phyloP scores from a whole-genome alignment of 164 flowering plant genomes.

The Umbilicus rupestris region DNA sequence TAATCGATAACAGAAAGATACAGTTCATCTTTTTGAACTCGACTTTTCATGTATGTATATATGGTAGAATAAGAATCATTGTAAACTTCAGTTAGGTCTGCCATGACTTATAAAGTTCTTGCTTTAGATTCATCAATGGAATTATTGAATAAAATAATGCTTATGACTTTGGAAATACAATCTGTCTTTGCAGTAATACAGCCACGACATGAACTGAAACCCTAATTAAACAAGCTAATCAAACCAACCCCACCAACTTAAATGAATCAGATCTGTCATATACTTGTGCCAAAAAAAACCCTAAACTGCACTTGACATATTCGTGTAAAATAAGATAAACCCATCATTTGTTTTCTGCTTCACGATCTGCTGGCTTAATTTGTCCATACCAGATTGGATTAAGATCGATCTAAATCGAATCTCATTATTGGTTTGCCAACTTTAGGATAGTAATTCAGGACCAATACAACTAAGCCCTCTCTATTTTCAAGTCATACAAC shows the following conservation, averaged over 20 bases:
- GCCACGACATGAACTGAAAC: background rate
- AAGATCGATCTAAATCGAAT: slow-evolving; percentile 3
- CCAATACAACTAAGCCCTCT: no score
- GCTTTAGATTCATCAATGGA: no score
- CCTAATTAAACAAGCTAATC: background rate
- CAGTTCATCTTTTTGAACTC: no score
- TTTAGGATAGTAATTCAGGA: background rate
- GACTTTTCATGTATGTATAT: no score
- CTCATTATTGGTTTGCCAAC: background rate
- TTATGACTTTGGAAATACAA: no score
- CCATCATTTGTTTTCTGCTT: background rate
- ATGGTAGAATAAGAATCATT: no score
- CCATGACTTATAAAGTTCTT: no score
- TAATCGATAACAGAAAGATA: no score
- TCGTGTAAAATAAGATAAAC: background rate
- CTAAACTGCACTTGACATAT: background rate
- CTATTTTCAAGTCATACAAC: no score
- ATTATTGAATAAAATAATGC: no score
- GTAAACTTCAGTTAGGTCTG: no score
- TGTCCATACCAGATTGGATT: background rate
- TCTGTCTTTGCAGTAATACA: background rate
- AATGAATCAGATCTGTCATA: background rate
- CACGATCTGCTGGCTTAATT: slow-evolving; percentile 3
- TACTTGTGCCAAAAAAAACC: background rate
- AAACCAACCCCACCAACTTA: background rate